phyloP scores from a whole-genome alignment of 2,329 filamentous ascomycete genomes.

The Ascochyta koolunga region DNA sequence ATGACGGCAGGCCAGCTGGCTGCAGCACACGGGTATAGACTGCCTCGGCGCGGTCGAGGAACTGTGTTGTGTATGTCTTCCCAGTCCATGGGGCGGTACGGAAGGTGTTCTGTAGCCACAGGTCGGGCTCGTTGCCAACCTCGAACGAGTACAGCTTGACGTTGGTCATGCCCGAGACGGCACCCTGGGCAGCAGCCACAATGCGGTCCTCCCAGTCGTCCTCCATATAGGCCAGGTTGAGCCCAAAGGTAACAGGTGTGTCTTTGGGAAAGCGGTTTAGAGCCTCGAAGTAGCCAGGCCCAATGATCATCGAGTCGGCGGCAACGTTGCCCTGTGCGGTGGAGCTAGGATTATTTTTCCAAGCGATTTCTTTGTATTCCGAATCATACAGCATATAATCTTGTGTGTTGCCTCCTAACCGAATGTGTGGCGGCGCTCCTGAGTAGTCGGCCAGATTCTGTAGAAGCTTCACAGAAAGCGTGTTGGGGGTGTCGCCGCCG shows the following conservation, averaged over 20 bases:
- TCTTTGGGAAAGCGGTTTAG: conserved; percentile 57
- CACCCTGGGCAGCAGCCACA: conserved; percentile 49
- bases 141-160: conserved; percentile 51
- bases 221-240: conserved; percentile 57
- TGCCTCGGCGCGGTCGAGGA: conserved; percentile 52
- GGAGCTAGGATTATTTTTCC: conserved; percentile 49
- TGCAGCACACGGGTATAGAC: conserved; percentile 55
- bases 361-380: conserved; percentile 44
- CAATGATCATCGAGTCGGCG: conserved; percentile 55
- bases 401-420: conserved; percentile 59
- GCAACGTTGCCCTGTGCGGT: conserved; percentile 50
- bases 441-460: conserved; percentile 57
- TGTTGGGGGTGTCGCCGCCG: conserved; percentile 51
- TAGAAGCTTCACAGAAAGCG: conserved; percentile 55
- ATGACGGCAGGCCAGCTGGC: conserved; percentile 48
- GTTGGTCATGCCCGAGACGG: conserved; percentile 46
- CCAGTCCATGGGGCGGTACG: conserved; percentile 54
- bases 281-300: conserved; percentile 55
- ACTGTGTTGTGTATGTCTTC: conserved; percentile 53
- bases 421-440: conserved; percentile 56
- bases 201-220: conserved; percentile 54
- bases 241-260: conserved; percentile 57
- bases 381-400: conserved; percentile 57
- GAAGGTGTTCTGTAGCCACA: conserved; percentile 54
- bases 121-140: conserved; percentile 53